Base-by-base conservation (phyloP, 768 basidiomycete genomes). In the Auricularia sp. region DNA sequence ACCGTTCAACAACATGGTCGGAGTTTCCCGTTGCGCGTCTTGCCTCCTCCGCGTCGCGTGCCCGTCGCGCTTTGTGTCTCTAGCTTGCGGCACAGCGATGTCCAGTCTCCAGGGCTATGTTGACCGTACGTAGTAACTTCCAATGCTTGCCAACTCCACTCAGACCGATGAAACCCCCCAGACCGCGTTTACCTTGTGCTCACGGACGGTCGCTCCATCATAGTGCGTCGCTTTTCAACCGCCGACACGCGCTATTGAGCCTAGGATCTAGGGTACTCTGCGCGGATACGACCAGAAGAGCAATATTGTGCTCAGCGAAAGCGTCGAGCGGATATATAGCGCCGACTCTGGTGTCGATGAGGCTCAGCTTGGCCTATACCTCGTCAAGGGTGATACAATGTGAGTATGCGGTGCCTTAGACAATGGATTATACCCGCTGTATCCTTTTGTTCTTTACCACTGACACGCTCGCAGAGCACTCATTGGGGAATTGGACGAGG, bases 311-410 rank as follows among this genome's bases (percentile, higher is more conserved):
- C 85, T 99, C 65, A 89, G 95, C 14, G 92, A 95, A 73, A 90
- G 88, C 65, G 92, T 89, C 72, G 97, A 99, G 74, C 87, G 96
- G 70, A 87, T 98, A 39, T 98, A 91, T 75, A 91, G 89, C 72
- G 76, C 84, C 63, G 97, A 99, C 16, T 91, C 92, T 71, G 90
- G 90, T 47, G 94, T 97, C 34, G 92, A 98, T 76, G 94, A 98
- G 80, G 86, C 94, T 10, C 90, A 93, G 0, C 80, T 98, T 33
- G 97, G 97, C 0, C 80, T 98, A 56, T 98, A 99, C 76, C 87
- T 99, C 71, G 94, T 99, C 73, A 94, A 98, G 71, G 97, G 97
- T 2, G 97, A 99, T 74, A 94, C 94, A 83, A 94, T 96, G 97
- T 98, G 71, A 75, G 93, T 85, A 54, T 29, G 29, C 29, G 29